These are phyloP conservation scores for Platanus orientalis DNA, from an alignment of 164 flowering plant species.

Conservation along the genomic window DNA sequence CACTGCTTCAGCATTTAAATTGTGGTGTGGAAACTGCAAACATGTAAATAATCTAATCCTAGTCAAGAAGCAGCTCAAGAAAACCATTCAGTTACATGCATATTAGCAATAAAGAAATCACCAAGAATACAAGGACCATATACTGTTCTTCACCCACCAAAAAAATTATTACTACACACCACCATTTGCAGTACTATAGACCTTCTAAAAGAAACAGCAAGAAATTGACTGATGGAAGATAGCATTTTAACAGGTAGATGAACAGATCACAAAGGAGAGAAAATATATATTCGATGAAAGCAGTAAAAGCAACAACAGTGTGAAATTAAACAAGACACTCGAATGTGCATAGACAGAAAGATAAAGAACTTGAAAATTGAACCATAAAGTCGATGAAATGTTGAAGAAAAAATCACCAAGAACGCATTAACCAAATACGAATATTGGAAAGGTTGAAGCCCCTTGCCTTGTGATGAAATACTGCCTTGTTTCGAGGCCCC, in stretches of 20 bases:
- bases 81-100: neutral
- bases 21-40: constrained; percentile 72
- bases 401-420: neutral
- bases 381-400: neutral
- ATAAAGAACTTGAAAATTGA: too few species aligned
- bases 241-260: neutral
- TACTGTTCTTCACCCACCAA: too few species aligned
- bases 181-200: too few species aligned
- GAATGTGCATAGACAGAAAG: neutral
- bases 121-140: too few species aligned
- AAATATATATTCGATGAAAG: neutral
- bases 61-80: constrained; percentile 8
- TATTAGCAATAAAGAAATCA: too few species aligned
- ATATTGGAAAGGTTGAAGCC: neutral
- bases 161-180: too few species aligned
- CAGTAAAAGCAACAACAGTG: neutral
- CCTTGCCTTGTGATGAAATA: constrained; percentile 67
- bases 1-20: constrained; percentile 60
- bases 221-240: neutral
- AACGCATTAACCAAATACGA: neutral
- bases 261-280: neutral
- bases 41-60: constrained; percentile 4
- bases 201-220: neutral
- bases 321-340: neutral
- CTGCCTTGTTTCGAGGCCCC: constrained; percentile 50